A percentile compares a stretch with the other conserved stretches of the same genome.
Evolutionary conservation across 345 rosid genomes (phyloP).

Genomic region (Nasturtium officinale): DNA sequence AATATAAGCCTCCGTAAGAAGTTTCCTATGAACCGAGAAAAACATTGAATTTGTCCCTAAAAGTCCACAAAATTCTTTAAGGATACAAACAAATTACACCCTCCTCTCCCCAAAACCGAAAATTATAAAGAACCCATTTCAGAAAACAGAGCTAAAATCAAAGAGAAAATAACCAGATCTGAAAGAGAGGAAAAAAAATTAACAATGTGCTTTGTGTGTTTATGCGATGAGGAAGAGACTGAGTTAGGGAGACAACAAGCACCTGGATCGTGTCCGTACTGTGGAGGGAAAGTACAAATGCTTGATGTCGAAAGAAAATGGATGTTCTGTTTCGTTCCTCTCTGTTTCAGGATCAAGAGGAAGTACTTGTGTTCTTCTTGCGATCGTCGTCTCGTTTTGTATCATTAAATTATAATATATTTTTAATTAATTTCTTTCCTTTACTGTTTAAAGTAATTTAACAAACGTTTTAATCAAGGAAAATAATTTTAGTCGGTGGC

Average conservation of each 20-base stretch:
- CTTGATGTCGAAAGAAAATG: slow-evolving; percentile 71
- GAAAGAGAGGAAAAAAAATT: neutral
- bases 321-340: slow-evolving; percentile 81
- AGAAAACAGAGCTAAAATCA: neutral
- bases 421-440: neutral
- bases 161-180: slow-evolving; percentile 21
- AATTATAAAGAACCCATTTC: neutral
- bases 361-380: slow-evolving; percentile 65
- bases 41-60: neutral
- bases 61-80: neutral
- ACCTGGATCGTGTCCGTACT: slow-evolving; percentile 75
- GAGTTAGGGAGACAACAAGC: slow-evolving; percentile 79
- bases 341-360: slow-evolving; percentile 67
- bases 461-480: slow-evolving; percentile 13
- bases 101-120: neutral
- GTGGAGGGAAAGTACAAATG: slow-evolving; percentile 79
- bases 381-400: slow-evolving; percentile 55
- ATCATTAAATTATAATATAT: slow-evolving; percentile 14
- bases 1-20: slow-evolving; percentile 28
- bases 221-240: slow-evolving; percentile 61
- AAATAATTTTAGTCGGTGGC: slow-evolving; percentile 26
- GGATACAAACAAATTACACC: neutral
- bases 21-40: slow-evolving; percentile 15
- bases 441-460: neutral
- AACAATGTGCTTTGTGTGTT: slow-evolving; percentile 62